Conservation (phyloP, 73 alveolate species). For the Effrenium voratum region DNA sequence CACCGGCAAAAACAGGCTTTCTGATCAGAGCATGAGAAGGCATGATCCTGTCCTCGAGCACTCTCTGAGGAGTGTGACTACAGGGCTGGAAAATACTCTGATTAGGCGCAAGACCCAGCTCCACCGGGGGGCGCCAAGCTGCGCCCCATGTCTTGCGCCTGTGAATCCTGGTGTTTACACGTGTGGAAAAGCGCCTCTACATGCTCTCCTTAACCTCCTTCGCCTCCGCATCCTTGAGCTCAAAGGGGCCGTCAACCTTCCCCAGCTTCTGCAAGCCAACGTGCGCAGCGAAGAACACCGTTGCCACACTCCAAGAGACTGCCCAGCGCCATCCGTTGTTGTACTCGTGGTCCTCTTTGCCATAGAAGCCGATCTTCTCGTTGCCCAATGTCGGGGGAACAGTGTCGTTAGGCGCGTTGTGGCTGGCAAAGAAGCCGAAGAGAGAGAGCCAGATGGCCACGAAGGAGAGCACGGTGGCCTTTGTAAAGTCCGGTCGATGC, state of each 20-base stretch:
- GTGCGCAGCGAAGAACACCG: constrained; percentile 8
- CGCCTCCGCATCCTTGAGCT: neutral
- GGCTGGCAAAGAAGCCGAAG: constrained; percentile 79
- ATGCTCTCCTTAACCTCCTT: neutral
- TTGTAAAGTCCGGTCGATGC: constrained; percentile 70
- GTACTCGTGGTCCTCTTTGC: constrained; percentile 22
- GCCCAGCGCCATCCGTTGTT: constrained; percentile 29
- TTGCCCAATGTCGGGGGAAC: neutral
- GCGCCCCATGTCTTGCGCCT: too few relatives aligned
- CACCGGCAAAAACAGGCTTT: too few relatives aligned
- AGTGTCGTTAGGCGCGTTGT: constrained; percentile 47
- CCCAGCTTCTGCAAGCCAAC: neutral
- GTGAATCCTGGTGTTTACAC: too few relatives aligned
- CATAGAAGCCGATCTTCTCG: constrained; percentile 10
- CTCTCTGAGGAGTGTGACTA: too few relatives aligned
- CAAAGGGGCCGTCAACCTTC: neutral
- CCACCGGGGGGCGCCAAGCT: too few relatives aligned
- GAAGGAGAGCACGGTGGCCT: constrained; percentile 38
- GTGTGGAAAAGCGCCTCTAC: too few relatives aligned
- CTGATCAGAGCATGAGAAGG: too few relatives aligned
- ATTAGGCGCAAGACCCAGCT: too few relatives aligned
- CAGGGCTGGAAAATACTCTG: too few relatives aligned
- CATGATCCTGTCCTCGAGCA: too few relatives aligned
- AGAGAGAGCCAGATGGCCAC: constrained; percentile 42
- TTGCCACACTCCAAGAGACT: neutral